A percentile compares a stretch with the other conserved stretches of the same genome.
Conservation (phyloP, 805 yeast species). For the Huiozyma sinensis region DNA sequence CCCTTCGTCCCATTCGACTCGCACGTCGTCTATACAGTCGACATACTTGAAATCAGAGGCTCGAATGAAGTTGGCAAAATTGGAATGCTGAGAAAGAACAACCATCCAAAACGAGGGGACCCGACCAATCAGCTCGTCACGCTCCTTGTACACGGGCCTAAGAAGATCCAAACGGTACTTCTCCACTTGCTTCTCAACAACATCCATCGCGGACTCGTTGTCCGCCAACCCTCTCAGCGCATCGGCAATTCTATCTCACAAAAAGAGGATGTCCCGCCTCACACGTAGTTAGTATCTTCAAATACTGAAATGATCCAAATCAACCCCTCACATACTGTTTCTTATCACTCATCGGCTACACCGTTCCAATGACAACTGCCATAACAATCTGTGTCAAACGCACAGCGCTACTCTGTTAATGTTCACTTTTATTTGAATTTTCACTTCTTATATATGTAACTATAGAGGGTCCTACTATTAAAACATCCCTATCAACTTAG, state of each 20-base stretch:
- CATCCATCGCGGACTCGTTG: slow-evolving; percentile 48
- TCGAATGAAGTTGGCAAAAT: slow-evolving; percentile 68
- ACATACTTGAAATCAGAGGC: slow-evolving; percentile 69
- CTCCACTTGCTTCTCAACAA: slow-evolving; percentile 50
- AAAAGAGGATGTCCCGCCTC: too few species aligned
- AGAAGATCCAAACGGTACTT: slow-evolving; percentile 41
- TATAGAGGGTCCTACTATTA: neutral
- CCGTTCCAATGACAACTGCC: too few species aligned
- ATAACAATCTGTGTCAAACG: neutral
- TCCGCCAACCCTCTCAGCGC: slow-evolving; percentile 35
- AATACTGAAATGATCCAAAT: too few species aligned
- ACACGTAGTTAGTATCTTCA: too few species aligned
- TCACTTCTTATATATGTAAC: neutral
- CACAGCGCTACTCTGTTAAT: neutral
- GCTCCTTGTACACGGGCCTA: slow-evolving; percentile 43
- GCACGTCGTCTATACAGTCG: slow-evolving; percentile 55
- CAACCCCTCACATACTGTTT: neutral
- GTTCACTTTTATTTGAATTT: neutral
- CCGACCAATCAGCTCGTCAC: slow-evolving; percentile 41
- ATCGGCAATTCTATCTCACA: slow-evolving; percentile 6
- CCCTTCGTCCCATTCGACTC: slow-evolving; percentile 39
- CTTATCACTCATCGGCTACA: neutral
- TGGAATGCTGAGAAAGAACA: slow-evolving; percentile 74
- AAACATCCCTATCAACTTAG: neutral
- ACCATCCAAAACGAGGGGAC: slow-evolving; percentile 83